These are phyloP conservation scores for Fraxinus latifolia DNA, from an alignment of 305 asterid species.

Conservation along the genomic window DNA sequence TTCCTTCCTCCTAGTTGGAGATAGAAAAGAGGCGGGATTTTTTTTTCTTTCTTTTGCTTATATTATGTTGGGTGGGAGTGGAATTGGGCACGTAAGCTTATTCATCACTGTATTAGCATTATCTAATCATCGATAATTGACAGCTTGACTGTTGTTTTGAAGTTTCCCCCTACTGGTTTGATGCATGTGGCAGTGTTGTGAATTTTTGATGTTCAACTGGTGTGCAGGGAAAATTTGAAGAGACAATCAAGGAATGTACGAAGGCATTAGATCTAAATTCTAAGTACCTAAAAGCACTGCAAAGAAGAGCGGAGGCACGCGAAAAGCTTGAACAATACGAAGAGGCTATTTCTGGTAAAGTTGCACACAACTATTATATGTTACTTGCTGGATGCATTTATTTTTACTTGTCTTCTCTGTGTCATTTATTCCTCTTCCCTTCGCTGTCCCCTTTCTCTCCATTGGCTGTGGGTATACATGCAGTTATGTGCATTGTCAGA, in stretches of 20 bases:
- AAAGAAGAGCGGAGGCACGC: constrained; percentile 48
- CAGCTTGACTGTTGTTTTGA: neutral
- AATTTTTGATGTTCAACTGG: neutral
- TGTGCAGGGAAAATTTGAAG: constrained; percentile 38
- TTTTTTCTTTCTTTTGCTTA: neutral
- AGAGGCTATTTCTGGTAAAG: constrained; percentile 40
- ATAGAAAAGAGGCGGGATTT: neutral
- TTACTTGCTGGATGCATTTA: neutral
- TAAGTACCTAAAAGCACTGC: constrained; percentile 33
- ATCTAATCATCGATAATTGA: neutral
- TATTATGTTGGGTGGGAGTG: neutral
- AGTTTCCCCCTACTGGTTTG: constrained; percentile 17
- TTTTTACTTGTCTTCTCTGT: neutral
- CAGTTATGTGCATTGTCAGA: neutral
- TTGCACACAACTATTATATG: constrained; percentile 1
- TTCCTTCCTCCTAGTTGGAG: neutral
- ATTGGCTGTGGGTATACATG: neutral
- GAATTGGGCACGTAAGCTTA: neutral
- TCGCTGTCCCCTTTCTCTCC: neutral
- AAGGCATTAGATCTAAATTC: constrained; percentile 46
- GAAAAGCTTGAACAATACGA: constrained; percentile 47
- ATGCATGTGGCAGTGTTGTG: neutral
- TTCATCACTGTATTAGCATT: neutral
- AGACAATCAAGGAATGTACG: constrained; percentile 43
- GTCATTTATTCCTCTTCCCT: neutral